Evolutionary conservation across 1,284 basidiomycete genomes (phyloP).

Genomic region (Ceratorhiza oryzae-sativae): DNA sequence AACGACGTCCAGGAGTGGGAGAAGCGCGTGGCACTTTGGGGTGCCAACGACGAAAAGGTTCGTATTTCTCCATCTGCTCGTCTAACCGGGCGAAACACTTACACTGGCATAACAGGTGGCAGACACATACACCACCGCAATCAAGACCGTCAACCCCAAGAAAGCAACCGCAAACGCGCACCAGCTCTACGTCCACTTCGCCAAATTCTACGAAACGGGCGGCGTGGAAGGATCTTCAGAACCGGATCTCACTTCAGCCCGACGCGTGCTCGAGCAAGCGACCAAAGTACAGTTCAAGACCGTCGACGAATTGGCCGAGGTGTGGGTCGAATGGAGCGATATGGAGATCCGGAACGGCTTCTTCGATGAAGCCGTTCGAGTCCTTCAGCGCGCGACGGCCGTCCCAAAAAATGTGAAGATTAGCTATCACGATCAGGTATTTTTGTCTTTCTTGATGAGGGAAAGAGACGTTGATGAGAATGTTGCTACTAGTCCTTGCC

Average conservation of each 20-base stretch:
- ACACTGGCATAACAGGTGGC: constrained; percentile 65
- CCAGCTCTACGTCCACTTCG: constrained; percentile 92
- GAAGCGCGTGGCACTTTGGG: constrained; percentile 94
- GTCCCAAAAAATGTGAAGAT: constrained; percentile 90
- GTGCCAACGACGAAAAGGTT: constrained; percentile 91
- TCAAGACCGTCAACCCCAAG: constrained; percentile 88
- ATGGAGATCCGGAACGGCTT: constrained; percentile 97
- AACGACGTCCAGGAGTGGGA: constrained; percentile 99
- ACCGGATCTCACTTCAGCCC: constrained; percentile 81
- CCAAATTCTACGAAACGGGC: constrained; percentile 97
- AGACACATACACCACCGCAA: constrained; percentile 88
- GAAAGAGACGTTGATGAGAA: not conserved
- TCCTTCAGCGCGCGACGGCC: constrained; percentile 95
- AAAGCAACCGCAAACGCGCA: constrained; percentile 93
- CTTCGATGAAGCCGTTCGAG: constrained; percentile 91
- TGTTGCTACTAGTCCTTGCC: constrained; percentile 67
- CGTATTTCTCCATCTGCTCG: constrained; percentile 25
- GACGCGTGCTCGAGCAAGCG: constrained; percentile 92
- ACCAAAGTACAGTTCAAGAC: constrained; percentile 90
- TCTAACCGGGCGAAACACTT: not conserved
- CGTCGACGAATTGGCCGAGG: constrained; percentile 98
- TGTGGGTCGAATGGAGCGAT: constrained; percentile 99
- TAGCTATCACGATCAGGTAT: constrained; percentile 93
- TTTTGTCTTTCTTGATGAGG: constrained; percentile 41
- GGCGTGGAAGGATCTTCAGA: constrained; percentile 81